Base-by-base conservation (phyloP, 2,329 filamentous ascomycete genomes). In the Ophiosphaerella korrae region DNA sequence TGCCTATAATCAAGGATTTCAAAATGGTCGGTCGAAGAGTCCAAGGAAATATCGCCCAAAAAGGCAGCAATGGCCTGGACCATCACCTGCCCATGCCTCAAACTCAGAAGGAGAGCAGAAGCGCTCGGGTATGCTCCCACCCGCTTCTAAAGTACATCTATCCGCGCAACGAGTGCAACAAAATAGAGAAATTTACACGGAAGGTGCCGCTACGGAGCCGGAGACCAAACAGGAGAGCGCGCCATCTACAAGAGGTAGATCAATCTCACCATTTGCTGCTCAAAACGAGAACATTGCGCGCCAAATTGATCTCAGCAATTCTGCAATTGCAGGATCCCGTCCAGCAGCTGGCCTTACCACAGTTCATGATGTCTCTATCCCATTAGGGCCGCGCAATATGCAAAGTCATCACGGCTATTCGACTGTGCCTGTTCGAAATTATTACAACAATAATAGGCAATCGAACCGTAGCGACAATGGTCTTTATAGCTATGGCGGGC, bases 31-130 rank as follows among this genome's bases (percentile, higher is more conserved):
- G 38, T 52, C 48, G 44, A 66, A 42, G 38, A 60, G 62, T 2
- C 64, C 64, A 0, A 64, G 53, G 36, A 69, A 64, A 45, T 37
- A 42, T 14, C 52, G 53, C n/a, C 39, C 37, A 16, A 59, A 39
- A 36, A 60, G 60, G 41, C 52, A 48, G 11, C 26, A 29, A 29
- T 29, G 26, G 26, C 11, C 11, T 29, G 26, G 7, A 29, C 11
- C 26, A 8, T 29, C 26, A 11, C 26, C 11, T 8, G 26, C 26
- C 26, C 6, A 29, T 29, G 26, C 26, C 3, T 11, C 7, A 11
- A 7, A 29, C 11, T 11, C 11, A 11, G 26, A 29, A 6, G 11
- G 11, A 8, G 26, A 21, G 9, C 12, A 33, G 31, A 45, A 35
- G 32, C 35, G 42, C 35, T 42, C 24, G 18, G 18, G 18, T 21